Base-by-base conservation (phyloP, 805 yeast genomes). In the Kodamaea sagamina region DNA sequence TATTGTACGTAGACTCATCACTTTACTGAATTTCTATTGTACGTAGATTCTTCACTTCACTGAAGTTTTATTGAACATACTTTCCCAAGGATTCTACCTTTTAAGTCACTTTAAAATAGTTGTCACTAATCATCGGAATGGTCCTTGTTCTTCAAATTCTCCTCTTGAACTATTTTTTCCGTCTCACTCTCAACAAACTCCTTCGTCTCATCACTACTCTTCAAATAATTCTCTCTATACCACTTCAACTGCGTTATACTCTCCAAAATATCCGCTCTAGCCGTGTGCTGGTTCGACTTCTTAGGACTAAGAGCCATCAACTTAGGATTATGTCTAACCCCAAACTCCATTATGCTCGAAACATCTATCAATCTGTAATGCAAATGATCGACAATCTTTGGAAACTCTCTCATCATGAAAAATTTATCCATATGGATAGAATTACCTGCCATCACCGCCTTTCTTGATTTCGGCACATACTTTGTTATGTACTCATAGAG, bases 341-440 rank as follows among this genome's bases (percentile, higher is more conserved):
- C 84, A 11, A 89, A 65, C 63, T 93, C 99, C 76, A 81, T 78
- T 36, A 93, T 68, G 1, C 89, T 72, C n/a, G 95, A 83, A 11
- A 93, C 99, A 57, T 93, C 99, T 31, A 93, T 77, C 29, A 90
- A 74, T 42, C 99, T 75, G 60, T 93, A 93, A 58, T 70, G 78
- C 53, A 78, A 63, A 46, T 72, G 72, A 31, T 77, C 77, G n/a
- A 77, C 61, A 6, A 88, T 82, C 37, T 74, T 62, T 0, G 98
- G 98, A 68, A 93, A 82, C 56, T 92, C 96, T 41, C 78, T 74
- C 59, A 80, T 68, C 84, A 93, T 76, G 63, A 92, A 93, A 39
- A 85, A 73, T 46, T 89, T 77, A 61, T 93, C 99, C 82, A 88
- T 83, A 62, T 93, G 97, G 13, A 93, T 82, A 0, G 96, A 78